phyloP scores from a whole-genome alignment of 129 eudicot species.

The Arctium minus region DNA sequence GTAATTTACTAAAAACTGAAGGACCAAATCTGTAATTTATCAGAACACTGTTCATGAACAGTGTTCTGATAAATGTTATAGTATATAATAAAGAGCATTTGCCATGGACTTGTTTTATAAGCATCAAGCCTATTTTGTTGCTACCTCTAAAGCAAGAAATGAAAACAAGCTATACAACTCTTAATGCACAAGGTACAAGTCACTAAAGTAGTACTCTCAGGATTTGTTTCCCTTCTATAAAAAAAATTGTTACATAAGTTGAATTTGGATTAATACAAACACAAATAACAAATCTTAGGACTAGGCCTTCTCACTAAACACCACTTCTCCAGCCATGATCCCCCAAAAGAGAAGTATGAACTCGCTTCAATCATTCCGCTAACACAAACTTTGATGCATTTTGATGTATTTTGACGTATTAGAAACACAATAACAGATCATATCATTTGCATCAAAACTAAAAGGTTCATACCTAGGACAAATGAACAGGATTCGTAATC shows the following conservation, averaged over 20 bases:
- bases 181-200: conserved; percentile 10
- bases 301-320: background rate
- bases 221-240: background rate
- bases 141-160: background rate
- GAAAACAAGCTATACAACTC: background rate
- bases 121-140: no score
- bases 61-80: no score
- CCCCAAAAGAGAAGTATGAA: background rate
- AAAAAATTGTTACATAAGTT: background rate
- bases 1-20: no score
- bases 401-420: background rate
- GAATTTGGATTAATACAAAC: background rate
- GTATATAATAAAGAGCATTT: no score
- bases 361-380: background rate
- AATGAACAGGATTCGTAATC: background rate
- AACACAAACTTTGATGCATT: background rate
- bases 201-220: background rate
- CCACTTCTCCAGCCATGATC: background rate
- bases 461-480: background rate
- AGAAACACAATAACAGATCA: background rate
- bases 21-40: no score
- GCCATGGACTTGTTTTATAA: no score
- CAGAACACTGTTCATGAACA: no score
- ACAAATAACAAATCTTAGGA: background rate
- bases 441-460: background rate